Evolutionary conservation across 345 rosid genomes (phyloP).

Genomic region (Salix exigua): DNA sequence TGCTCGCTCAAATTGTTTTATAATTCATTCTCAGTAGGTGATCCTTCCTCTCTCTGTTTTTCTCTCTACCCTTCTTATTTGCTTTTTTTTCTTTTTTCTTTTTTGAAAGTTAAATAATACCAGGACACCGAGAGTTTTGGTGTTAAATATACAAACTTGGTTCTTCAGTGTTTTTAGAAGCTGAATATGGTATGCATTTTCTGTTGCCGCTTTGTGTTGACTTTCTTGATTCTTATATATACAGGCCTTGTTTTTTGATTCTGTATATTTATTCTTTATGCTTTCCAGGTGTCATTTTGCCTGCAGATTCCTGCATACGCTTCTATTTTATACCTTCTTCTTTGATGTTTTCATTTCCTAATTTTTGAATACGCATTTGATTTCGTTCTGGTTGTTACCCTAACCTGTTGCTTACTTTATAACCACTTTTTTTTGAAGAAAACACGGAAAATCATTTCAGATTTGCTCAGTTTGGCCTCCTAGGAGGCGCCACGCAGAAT

Average conservation of each 20-base stretch:
- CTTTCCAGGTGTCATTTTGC: background rate
- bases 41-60: background rate
- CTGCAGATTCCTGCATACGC: background rate
- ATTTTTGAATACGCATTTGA: background rate
- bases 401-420: no score
- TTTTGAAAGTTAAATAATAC: background rate
- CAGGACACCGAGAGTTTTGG: background rate
- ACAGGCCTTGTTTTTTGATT: background rate
- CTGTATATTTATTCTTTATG: background rate
- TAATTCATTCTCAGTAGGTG: background rate
- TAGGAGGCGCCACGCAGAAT: background rate
- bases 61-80: no score
- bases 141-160: background rate
- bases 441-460: no score
- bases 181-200: background rate
- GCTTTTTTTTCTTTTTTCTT: no score
- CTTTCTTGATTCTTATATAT: background rate
- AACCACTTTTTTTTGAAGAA: no score
- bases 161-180: background rate
- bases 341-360: no score
- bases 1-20: background rate
- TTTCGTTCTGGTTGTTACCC: no score
- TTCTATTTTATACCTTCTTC: background rate
- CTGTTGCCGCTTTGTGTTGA: background rate
- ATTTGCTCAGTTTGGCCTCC: background rate